Conservation (phyloP, 2,329 filamentous ascomycete genomes). For the Exserohilum turcica region DNA sequence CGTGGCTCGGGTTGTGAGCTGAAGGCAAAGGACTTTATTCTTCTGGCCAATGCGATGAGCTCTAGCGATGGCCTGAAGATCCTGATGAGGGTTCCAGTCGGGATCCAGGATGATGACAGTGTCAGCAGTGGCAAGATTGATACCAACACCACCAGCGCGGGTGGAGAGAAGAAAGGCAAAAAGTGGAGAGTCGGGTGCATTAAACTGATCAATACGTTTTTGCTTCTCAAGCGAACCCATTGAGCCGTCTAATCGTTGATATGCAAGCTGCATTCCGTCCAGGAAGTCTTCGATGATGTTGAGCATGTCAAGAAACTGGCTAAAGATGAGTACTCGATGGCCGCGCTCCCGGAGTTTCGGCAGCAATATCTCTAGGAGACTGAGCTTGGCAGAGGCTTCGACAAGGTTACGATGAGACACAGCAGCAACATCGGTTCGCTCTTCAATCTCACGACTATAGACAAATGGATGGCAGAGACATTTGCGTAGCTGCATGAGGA, state of each 20-base stretch:
- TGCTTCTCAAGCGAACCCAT: conserved; percentile 86
- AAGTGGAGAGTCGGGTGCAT: conserved; percentile 77
- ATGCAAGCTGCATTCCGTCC: conserved; percentile 71
- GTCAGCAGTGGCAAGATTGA: conserved; percentile 95
- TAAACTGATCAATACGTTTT: conserved; percentile 91
- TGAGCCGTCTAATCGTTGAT: conserved; percentile 83
- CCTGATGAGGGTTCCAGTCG: conserved; percentile 97
- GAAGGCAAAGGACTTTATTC: conserved; percentile 93
- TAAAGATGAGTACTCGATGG: conserved; percentile 92
- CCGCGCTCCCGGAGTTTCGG: conserved; percentile 84
- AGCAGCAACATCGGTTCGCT: conserved; percentile 66
- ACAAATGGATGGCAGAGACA: conserved; percentile 96
- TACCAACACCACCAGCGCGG: conserved; percentile 92
- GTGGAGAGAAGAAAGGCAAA: conserved; percentile 95
- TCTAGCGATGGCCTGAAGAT: conserved; percentile 91
- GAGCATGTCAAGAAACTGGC: conserved; percentile 88
- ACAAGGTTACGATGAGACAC: conserved; percentile 80
- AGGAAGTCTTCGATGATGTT: conserved; percentile 92
- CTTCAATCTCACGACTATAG: conserved; percentile 89
- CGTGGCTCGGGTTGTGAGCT: conserved; percentile 85
- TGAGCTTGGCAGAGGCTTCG: conserved; percentile 87
- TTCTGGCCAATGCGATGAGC: conserved; percentile 96
- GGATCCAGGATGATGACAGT: conserved; percentile 97
- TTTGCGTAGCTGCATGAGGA: conserved; percentile 92
- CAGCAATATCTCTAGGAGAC: conserved; percentile 81